These are phyloP conservation scores for Yamadazyma sp. DNA, from an alignment of 1,139 yeast species.

Conservation along the genomic window DNA sequence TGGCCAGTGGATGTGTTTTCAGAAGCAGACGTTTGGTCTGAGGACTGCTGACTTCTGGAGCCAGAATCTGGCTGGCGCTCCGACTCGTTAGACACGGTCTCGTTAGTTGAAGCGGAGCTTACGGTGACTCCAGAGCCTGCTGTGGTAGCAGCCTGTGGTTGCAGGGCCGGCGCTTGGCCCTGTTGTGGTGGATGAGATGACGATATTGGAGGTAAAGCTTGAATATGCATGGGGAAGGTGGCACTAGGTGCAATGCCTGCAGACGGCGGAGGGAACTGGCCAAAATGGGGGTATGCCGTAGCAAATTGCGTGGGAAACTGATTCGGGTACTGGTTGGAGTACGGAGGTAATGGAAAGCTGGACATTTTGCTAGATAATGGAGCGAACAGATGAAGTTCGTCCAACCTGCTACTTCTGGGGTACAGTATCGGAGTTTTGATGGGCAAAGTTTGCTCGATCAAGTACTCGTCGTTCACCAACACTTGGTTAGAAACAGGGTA, in stretches of 20 bases:
- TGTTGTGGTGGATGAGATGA: not conserved
- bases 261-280: conserved; percentile 4
- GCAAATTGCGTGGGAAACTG: conserved; percentile 1
- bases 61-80: no score
- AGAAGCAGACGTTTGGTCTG: conserved; percentile 2
- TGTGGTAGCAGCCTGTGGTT: not conserved
- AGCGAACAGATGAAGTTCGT: conserved; percentile 10
- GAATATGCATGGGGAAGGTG: not conserved
- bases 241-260: conserved; percentile 3
- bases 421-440: conserved; percentile 15
- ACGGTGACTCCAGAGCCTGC: not conserved
- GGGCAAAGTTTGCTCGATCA: conserved; percentile 51
- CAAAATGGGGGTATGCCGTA: not conserved
- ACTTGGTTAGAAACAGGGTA: conserved; percentile 35
- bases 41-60: not conserved
- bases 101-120: not conserved
- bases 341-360: conserved; percentile 12
- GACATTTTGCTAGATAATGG: conserved; percentile 13
- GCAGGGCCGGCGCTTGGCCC: not conserved
- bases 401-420: conserved; percentile 14
- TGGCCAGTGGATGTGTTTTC: not conserved
- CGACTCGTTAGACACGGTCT: no score
- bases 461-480: conserved; percentile 42
- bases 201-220: not conserved
- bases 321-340: conserved; percentile 1